Percentiles rank a stretch among this genome's conserved stretches.
phyloP scores from a whole-genome alignment of 1,284 basidiomycete genomes.

The Apiotrichum domesticum region DNA sequence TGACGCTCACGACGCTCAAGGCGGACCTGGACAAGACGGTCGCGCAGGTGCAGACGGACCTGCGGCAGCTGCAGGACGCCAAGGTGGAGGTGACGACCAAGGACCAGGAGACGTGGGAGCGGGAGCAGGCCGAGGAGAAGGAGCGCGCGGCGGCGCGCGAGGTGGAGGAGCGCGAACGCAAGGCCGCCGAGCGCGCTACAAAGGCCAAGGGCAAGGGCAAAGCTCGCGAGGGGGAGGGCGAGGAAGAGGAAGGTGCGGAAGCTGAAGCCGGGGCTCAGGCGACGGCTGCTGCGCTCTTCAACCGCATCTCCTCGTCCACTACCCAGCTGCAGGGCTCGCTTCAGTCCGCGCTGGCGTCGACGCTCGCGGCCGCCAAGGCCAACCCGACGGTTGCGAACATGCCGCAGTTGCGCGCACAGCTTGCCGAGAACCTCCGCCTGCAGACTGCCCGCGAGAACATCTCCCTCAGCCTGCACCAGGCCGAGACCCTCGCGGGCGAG shows the following conservation, averaged over 20 bases:
- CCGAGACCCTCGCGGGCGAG: constrained; percentile 67
- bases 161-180: constrained; percentile 21
- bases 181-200: constrained; percentile 9
- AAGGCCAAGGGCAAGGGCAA: constrained; percentile 34
- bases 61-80: constrained; percentile 49
- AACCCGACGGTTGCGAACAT: constrained; percentile 40
- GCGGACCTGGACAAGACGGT: constrained; percentile 73
- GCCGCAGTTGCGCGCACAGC: constrained; percentile 54
- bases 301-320: constrained; percentile 31
- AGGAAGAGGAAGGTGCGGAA: background rate
- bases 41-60: constrained; percentile 71
- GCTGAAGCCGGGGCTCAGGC: constrained; percentile 15
- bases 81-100: constrained; percentile 43
- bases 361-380: constrained; percentile 58
- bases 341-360: constrained; percentile 53
- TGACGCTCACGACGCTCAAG: constrained; percentile 62
- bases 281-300: constrained; percentile 25
- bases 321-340: constrained; percentile 44
- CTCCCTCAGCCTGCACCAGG: constrained; percentile 55
- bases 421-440: constrained; percentile 61
- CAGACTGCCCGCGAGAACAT: constrained; percentile 40
- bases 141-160: constrained; percentile 8
- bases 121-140: constrained; percentile 26
- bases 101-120: constrained; percentile 26
- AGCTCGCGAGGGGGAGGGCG: constrained; percentile 16